Evolutionary conservation across 257 asterid genomes (phyloP).

Genomic region (Gardenia jasminoides): DNA sequence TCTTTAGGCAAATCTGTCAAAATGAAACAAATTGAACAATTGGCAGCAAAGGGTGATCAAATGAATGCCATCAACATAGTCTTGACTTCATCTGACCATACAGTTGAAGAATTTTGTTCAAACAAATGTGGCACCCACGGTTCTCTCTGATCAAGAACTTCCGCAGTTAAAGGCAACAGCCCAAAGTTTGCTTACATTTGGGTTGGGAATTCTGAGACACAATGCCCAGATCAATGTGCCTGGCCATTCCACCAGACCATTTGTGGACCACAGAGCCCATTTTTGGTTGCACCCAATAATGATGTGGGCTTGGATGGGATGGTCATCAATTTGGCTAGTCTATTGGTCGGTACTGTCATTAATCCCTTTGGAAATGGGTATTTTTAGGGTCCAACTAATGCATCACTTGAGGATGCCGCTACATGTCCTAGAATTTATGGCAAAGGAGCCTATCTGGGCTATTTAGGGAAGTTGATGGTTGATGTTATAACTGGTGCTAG

Average conservation of each 20-base stretch:
- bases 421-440: slow-evolving; percentile 39
- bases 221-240: slow-evolving; percentile 42
- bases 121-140: slow-evolving; percentile 37
- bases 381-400: slow-evolving; percentile 34
- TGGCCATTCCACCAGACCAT: no score
- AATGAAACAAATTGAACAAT: slow-evolving; percentile 13
- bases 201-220: slow-evolving; percentile 37
- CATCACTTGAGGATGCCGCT: slow-evolving; percentile 37
- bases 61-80: slow-evolving; percentile 21
- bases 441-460: slow-evolving; percentile 39
- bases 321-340: slow-evolving; percentile 35
- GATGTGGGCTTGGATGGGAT: no score
- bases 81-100: slow-evolving; percentile 30
- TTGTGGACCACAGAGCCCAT: no score
- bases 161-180: neutral
- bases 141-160: neutral
- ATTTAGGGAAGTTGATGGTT: slow-evolving; percentile 33
- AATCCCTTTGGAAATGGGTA: slow-evolving; percentile 37
- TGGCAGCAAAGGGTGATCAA: slow-evolving; percentile 20
- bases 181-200: slow-evolving; percentile 18
- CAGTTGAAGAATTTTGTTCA: slow-evolving; percentile 33
- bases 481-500: slow-evolving; percentile 36
- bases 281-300: no score
- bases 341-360: slow-evolving; percentile 36
- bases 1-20: slow-evolving; percentile 27